Evolutionary conservation across 2,329 filamentous ascomycete species (phyloP), one percentile per base, ranked within the genome.

Genomic region (Gaeumannomyces sp.): DNA sequence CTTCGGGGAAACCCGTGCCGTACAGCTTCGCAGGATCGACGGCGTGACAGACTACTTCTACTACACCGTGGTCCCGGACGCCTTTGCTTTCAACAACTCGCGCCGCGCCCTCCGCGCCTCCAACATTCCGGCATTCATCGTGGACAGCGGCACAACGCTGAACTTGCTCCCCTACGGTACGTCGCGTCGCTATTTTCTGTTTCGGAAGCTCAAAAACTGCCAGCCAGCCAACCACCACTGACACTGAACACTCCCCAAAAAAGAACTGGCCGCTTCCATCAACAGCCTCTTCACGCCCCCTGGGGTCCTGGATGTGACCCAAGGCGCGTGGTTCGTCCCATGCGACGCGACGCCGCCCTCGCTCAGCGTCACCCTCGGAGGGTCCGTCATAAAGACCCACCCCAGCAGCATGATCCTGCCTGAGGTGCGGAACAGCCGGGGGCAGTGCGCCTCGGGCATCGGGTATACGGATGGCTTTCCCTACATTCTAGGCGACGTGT

Each of bases 71-170:
- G 62, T 59, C 10, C 63, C 71, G 3, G 71, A 73, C 58, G 60
- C 63, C 50, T 65, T 70, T 60, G 65, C 67, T 2, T 68, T 67
- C 66, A 71, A 70, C 66, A 70, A 66, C 67, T 67, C 65, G 16
- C 27, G 64, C 29, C 50, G 60, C 14, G 59, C 58, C 57, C 61
- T 22, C 31, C 33, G n/a, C n/a, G 45, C 19, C 22, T 31, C 31
- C 16, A 35, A 50, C 28, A 65, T 65, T 60, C 71, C 70, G 2
- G 64, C 68, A 28, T 69, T 73, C 61, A 68, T 75, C 53, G 71
- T 74, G n/a, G 73, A 76, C 65, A 73, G 72, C 31, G 74, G 73
- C 38, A 75, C 73, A 1, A 74, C 72, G 2, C 69, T 75, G 22
- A 74, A 73, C 67, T 65, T 74, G 22, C 69, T 75, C 45, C 72